Evolutionary conservation across 345 rosid genomes (phyloP), one percentile per base, ranked within the genome.

Genomic region (Citrus inodora): DNA sequence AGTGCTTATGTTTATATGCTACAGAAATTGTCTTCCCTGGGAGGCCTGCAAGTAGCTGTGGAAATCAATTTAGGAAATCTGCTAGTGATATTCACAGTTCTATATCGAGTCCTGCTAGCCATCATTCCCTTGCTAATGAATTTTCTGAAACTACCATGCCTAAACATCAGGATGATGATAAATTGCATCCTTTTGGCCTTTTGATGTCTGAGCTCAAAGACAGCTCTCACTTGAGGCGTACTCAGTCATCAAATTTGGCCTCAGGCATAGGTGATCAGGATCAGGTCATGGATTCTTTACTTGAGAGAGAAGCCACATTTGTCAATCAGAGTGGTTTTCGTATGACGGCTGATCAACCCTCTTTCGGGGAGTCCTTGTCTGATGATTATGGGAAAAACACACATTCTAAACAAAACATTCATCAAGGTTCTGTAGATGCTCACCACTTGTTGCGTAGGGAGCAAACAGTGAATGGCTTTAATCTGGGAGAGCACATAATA

Each of bases 151-250:
- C 74, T 76, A 72, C 69, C 76, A 38, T 79, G 67, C 79, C 33
- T 64, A 65, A 76, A 82, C 89, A 85, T 83, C 80, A 60, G 72
- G 88, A 89, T 67, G 86, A 84, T 70, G 87, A 85, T 70, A 87
- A 83, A 75, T 58, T 88, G 82, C 92, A 89, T 79, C 93, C 89
- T 10, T 90, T 90, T 84, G 91, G 92, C 75, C 82, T 89, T 72
- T 75, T 87, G 86, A 85, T 86, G 92, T 90, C 96, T 42, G 89
- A 92, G 81, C 86, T 88, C 64, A 85, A 80, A 75, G 84, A 84
- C 53, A 59, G 79, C 73, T 83, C 89, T 75, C 77, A 79, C 79
- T 66, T 70, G 74, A 82, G 85, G 67, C 84, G 7, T 67, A 56
- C 76, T 55, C 84, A 71, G 21, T 86, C 85, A 74, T 83, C 91